phyloP scores from a whole-genome alignment of 371 early-diverging fungal species.

The Racocetra persica region DNA sequence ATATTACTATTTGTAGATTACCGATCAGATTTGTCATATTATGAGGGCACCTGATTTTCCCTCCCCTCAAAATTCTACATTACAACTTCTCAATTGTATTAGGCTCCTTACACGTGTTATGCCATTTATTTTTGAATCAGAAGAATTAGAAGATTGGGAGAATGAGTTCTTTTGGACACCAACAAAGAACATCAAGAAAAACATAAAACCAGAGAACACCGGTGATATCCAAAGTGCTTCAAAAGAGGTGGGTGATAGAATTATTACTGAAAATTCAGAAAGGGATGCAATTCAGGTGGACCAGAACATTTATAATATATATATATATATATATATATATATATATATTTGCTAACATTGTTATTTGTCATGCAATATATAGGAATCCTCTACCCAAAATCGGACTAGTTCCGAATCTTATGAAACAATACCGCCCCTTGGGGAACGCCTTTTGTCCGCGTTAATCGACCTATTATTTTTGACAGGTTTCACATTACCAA shows the following conservation, averaged over 20 bases:
- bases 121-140: constrained; percentile 82
- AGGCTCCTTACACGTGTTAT: constrained; percentile 83
- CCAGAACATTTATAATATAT: not conserved
- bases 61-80: constrained; percentile 57
- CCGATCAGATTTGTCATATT: constrained; percentile 62
- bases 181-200: not conserved
- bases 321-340: not conserved
- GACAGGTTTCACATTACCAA: constrained; percentile 82
- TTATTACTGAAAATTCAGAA: not conserved
- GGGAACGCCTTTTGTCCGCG: constrained; percentile 56
- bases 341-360: not conserved
- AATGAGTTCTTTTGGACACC: constrained; percentile 76
- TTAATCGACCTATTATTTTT: constrained; percentile 73
- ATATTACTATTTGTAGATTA: constrained; percentile 50
- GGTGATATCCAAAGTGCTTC: not conserved
- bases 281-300: not conserved
- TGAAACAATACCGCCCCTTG: constrained; percentile 48
- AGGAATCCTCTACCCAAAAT: constrained; percentile 9
- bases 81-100: constrained; percentile 79
- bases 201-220: not conserved
- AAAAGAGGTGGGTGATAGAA: not conserved
- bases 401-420: not conserved
- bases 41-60: constrained; percentile 63
- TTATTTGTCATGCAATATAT: not conserved
- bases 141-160: constrained; percentile 65